phyloP scores from a whole-genome alignment of 306 rosid genomes.

The Rubus idaeus region DNA sequence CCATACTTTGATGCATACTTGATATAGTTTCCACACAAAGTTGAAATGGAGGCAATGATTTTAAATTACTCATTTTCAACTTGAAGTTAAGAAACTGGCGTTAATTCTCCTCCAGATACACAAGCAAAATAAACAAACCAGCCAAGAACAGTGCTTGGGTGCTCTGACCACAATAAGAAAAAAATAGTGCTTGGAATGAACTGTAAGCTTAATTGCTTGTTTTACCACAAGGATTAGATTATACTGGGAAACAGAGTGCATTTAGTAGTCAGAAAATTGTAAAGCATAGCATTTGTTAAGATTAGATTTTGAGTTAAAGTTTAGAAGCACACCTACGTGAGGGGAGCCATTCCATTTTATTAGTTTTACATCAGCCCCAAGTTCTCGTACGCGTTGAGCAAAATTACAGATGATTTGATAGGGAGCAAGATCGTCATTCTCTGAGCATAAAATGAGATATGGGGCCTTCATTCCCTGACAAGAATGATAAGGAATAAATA shows the following conservation, averaged over 20 bases:
- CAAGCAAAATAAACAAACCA: background rate
- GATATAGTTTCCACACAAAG: background rate
- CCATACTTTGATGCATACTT: background rate
- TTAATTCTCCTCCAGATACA: background rate
- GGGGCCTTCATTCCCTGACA: slow-evolving; percentile 87
- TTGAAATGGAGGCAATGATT: background rate
- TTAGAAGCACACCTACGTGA: slow-evolving; percentile 73
- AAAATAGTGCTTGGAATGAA: background rate
- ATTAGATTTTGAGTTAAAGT: background rate
- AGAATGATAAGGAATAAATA: slow-evolving; percentile 23
- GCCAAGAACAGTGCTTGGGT: background rate
- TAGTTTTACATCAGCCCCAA: slow-evolving; percentile 81
- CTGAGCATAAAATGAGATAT: slow-evolving; percentile 82
- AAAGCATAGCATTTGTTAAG: background rate
- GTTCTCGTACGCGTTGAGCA: slow-evolving; percentile 58
- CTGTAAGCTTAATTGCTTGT: background rate
- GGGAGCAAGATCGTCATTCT: slow-evolving; percentile 83
- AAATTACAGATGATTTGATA: slow-evolving; percentile 72
- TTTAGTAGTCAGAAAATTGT: background rate
- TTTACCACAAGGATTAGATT: background rate
- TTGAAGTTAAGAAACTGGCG: background rate
- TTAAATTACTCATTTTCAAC: background rate
- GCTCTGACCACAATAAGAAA: background rate
- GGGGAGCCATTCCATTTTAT: slow-evolving; percentile 83
- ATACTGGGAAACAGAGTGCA: background rate